These are phyloP conservation scores for Trypanosoma grayi DNA, from an alignment of 208 protist genomes.

Conservation along the genomic window DNA sequence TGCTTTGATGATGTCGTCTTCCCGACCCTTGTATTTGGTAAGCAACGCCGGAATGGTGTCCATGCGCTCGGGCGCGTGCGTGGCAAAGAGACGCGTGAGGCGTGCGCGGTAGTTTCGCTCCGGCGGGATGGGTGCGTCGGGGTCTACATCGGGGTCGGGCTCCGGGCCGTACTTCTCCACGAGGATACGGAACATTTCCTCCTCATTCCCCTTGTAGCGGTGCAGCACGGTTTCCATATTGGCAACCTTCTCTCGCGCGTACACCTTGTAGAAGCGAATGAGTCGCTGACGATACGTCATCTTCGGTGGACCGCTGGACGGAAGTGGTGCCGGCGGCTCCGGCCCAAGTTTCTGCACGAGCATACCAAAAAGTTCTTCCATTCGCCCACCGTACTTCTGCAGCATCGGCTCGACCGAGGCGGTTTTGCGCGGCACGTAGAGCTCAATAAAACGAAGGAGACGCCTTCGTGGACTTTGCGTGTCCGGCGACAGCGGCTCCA, in stretches of 20 bases:
- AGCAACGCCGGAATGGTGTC: slow-evolving; percentile 6
- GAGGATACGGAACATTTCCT: slow-evolving; percentile 23
- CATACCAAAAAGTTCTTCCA: slow-evolving; percentile 17
- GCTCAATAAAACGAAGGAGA: slow-evolving; percentile 20
- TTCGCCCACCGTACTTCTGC: slow-evolving; percentile 15
- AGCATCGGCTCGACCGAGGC: slow-evolving; percentile 12
- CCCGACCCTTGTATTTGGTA: slow-evolving; percentile 11
- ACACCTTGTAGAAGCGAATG: slow-evolving; percentile 26
- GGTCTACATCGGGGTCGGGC: slow-evolving; percentile 12
- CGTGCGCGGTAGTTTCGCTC: slow-evolving; percentile 10
- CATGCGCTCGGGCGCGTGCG: slow-evolving; percentile 12
- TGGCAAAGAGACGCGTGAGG: slow-evolving; percentile 14
- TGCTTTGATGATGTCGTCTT: slow-evolving; percentile 19
- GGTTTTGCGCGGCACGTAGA: slow-evolving; percentile 22
- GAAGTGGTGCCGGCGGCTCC: slow-evolving; percentile 17
- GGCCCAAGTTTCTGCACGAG: slow-evolving; percentile 31
- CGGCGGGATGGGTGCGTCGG: slow-evolving; percentile 4
- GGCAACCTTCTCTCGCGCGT: slow-evolving; percentile 20
- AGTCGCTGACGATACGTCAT: slow-evolving; percentile 19
- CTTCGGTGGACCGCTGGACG: not conserved
- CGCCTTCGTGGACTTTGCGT: slow-evolving; percentile 10
- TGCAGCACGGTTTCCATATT: slow-evolving; percentile 16
- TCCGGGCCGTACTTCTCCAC: slow-evolving; percentile 33
- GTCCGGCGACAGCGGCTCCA: slow-evolving; percentile 16
- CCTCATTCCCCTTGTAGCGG: slow-evolving; percentile 23